Evolutionary conservation across 2,329 filamentous ascomycete genomes (phyloP), one percentile per base, ranked within the genome.

Genomic region (Penicillium sp.): DNA sequence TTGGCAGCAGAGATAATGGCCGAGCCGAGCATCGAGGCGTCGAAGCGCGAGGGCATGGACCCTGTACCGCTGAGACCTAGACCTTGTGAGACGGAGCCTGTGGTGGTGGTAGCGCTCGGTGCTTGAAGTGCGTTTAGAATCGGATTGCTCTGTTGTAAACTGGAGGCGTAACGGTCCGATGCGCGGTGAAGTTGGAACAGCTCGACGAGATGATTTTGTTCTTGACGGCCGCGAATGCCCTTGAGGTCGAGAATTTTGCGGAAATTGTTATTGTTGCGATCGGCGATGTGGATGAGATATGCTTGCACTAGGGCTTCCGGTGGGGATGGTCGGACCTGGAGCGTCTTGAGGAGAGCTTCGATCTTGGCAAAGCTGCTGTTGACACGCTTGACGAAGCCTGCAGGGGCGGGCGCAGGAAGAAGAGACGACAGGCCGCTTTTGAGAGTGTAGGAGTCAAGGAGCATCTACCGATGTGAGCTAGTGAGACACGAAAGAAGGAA

Each of bases 181-280:
- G 80, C 74, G 51, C 85, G 79, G 62, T 94, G 89, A 30, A 88
- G 80, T 58, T 94, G 85, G 68, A 95, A 96, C 3, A 96, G 74
- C 62, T 98, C 92, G 22, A 95, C 68, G 2, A 96, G 79, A 45
- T 86, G 79, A 2, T 76, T 69, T 56, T 95, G 85, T 44, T 98
- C 92, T 44, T 77, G 72, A 58, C 88, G 90, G 45, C 69, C 70
- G 37, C 83, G 78, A 42, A 98, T 83, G 31, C 92, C 92, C 65
- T 98, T 98, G 47, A 98, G 75, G 34, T 98, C 92, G 30, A 98
- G 79, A 42, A 98, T 84, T 68, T 95, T 96, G 59, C 82, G 82
- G 76, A 98, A 98, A 67, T 98, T 98, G 55, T 79, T 77, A 60
- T 96, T 92, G 47, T 84, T 94, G 39, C 85, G 82, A 70, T 98